Base-by-base conservation (phyloP, 73 alveolate species). In the Blepharisma stoltei region DNA sequence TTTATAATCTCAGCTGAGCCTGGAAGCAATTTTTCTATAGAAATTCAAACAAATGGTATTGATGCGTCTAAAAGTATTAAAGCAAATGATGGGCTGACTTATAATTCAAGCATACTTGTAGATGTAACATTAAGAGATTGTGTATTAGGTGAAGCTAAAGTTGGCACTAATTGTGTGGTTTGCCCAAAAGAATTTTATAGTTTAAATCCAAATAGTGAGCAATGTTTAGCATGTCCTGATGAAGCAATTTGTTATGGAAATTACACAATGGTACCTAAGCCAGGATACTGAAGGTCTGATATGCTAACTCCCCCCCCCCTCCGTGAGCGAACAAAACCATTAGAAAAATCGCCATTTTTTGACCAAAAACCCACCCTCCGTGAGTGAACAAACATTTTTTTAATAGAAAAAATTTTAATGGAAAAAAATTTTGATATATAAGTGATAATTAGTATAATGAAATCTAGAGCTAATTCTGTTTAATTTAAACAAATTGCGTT, bases 251-350 rank as follows among this genome's bases (percentile, higher is more conserved):
- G 73, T 25, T 9, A n/a, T 20, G 73, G 73, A 9, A 25, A 25
- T 20, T n/a, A 14, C 23, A 9, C 46, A 9, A 60, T 60, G 11
- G 23, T 14, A 3, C 46, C 45, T 14, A 20, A 20, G 23, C 11
- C 37, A 60, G 73, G 73, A 20, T 60, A 60, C 5, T 60, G 73
- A 38, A 60, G 73, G 46, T 60, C 73, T 32, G 41, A 32, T 32
- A 32, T 32, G 41, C 3, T 32, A n/a, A n/a, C n/a, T n/a, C n/a
- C n/a, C n/a, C n/a, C n/a, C n/a, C n/a, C n/a, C n/a, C n/a, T n/a
- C n/a, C n/a, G n/a, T n/a, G n/a, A n/a, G n/a, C n/a, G n/a, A n/a
- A n/a, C n/a, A n/a, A n/a, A n/a, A n/a, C n/a, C n/a, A n/a, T n/a
- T n/a, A n/a, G n/a, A n/a, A n/a, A n/a, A n/a, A n/a, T n/a, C n/a